Conservation (phyloP, 345 rosid genomes). For the Clarkia xantiana region DNA sequence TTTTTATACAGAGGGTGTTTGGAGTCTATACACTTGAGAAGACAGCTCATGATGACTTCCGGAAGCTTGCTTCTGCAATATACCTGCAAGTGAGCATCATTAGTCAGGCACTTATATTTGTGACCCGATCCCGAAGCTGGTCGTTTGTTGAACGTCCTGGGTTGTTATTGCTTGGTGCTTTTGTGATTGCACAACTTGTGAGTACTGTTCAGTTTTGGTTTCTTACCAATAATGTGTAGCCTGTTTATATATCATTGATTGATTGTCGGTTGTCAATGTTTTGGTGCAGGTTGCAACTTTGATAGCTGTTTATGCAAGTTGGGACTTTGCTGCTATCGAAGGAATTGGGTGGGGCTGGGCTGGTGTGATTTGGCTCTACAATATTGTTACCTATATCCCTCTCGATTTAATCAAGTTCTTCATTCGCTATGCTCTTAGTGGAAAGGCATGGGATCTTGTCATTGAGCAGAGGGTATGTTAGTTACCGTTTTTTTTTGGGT, state of each 20-base stretch:
- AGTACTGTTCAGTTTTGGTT: no score
- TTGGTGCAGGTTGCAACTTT: slow-evolving; percentile 30
- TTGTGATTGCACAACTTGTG: slow-evolving; percentile 38
- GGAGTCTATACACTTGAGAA: slow-evolving; percentile 41
- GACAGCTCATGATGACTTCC: slow-evolving; percentile 13
- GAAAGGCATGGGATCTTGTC: slow-evolving; percentile 51
- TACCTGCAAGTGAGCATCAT: slow-evolving; percentile 55
- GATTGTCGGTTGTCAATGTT: neutral
- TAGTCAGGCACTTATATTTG: slow-evolving; percentile 60
- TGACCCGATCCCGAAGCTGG: slow-evolving; percentile 47
- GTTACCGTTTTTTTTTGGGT: no score
- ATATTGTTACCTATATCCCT: slow-evolving; percentile 32
- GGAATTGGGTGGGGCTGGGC: slow-evolving; percentile 50
- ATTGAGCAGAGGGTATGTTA: slow-evolving; percentile 43
- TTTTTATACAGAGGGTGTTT: slow-evolving; percentile 23
- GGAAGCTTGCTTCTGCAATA: slow-evolving; percentile 42
- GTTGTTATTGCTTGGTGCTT: slow-evolving; percentile 29
- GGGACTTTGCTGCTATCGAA: slow-evolving; percentile 20
- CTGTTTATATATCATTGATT: no score
- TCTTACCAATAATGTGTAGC: no score
- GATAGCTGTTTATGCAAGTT: slow-evolving; percentile 42
- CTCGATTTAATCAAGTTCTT: slow-evolving; percentile 42
- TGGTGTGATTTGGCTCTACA: slow-evolving; percentile 47
- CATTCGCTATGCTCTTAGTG: slow-evolving; percentile 36
- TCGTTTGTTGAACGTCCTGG: slow-evolving; percentile 46